Evolutionary conservation across 1,284 basidiomycete species (phyloP).

Genomic region (Ceratobasidium sp.): DNA sequence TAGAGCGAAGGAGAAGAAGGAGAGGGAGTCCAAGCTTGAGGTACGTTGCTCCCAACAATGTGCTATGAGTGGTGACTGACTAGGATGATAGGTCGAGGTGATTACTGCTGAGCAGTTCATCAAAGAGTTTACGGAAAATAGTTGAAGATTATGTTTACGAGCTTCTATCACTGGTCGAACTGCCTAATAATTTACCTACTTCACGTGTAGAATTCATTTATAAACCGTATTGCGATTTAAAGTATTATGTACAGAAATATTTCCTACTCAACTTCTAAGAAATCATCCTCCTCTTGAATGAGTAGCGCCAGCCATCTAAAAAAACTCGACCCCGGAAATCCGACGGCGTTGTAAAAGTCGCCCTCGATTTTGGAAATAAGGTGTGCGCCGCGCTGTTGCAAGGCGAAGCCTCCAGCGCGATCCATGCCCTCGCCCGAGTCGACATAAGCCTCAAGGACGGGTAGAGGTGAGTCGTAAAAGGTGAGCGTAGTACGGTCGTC

Average conservation of each 20-base stretch:
- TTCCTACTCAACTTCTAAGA: slow-evolving; percentile 64
- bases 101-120: slow-evolving; percentile 11
- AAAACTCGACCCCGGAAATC: slow-evolving; percentile 87
- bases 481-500: slow-evolving; percentile 86
- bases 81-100: slow-evolving; percentile 3
- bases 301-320: slow-evolving; percentile 77
- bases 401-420: slow-evolving; percentile 94
- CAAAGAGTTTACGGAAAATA: neutral
- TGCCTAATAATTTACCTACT: neutral
- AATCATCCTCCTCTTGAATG: slow-evolving; percentile 80
- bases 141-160: neutral
- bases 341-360: slow-evolving; percentile 93
- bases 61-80: neutral
- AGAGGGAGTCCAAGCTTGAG: neutral
- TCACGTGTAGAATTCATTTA: neutral
- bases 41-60: neutral
- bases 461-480: slow-evolving; percentile 78
- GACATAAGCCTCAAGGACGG: slow-evolving; percentile 86
- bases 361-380: slow-evolving; percentile 90
- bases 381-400: slow-evolving; percentile 87
- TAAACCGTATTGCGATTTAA: neutral
- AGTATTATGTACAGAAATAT: neutral
- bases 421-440: slow-evolving; percentile 91
- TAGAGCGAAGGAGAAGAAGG: neutral
- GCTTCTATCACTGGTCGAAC: neutral